A percentile compares a stretch with the other conserved stretches of the same genome.
Conservation (phyloP, 179 eudicot genomes). For the Monotropa hypopitys region DNA sequence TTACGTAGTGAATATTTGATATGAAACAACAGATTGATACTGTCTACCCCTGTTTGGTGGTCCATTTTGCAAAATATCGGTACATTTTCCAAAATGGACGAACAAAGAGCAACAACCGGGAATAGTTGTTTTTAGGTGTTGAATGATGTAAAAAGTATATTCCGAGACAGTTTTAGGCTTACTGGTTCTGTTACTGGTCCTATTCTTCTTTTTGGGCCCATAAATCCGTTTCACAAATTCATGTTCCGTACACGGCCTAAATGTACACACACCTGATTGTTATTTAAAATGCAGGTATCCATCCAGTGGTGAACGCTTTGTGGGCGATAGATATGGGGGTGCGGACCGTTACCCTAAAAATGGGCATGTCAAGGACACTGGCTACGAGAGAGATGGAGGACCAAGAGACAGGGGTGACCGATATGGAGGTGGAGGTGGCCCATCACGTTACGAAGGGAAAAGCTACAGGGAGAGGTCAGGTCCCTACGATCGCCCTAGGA, state of each 20-base stretch:
- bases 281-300: constrained; percentile 30
- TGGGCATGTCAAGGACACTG: constrained; percentile 44
- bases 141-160: background rate
- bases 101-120: background rate
- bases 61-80: background rate
- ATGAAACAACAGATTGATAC: background rate
- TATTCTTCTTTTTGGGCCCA: background rate
- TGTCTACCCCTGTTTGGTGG: background rate
- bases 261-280: background rate
- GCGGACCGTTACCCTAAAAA: constrained; percentile 35
- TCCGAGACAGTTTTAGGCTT: background rate
- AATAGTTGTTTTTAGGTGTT: background rate
- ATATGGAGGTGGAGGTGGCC: constrained; percentile 23
- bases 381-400: constrained; percentile 30
- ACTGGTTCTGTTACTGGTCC: background rate
- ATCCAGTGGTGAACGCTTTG: constrained; percentile 32
- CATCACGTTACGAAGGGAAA: constrained; percentile 36
- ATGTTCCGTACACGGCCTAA: background rate
- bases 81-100: background rate
- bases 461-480: constrained; percentile 37
- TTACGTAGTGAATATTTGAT: background rate
- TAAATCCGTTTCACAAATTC: background rate
- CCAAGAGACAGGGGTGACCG: constrained; percentile 27
- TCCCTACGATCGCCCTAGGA: constrained; percentile 52
- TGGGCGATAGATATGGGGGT: constrained; percentile 39